Conservation (phyloP, 1,284 basidiomycete genomes). For the Psilocybe mexicana region DNA sequence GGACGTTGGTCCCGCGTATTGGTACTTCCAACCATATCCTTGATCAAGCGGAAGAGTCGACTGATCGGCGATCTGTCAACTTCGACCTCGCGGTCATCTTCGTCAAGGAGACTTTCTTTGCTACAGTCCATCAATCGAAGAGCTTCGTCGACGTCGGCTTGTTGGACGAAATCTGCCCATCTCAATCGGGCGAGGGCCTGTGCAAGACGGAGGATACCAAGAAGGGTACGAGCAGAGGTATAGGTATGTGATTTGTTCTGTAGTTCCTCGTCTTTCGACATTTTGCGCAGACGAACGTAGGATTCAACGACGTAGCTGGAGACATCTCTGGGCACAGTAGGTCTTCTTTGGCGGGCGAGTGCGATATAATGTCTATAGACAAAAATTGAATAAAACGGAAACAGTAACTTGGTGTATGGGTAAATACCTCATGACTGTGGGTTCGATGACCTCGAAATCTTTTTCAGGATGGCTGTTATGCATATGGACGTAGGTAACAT, state of each 20-base stretch:
- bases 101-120: slow-evolving; percentile 87
- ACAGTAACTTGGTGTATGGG: neutral
- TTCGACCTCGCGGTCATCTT: slow-evolving; percentile 67
- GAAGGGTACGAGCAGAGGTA: slow-evolving; percentile 94
- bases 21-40: slow-evolving; percentile 68
- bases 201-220: slow-evolving; percentile 91
- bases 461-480: slow-evolving; percentile 86
- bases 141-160: slow-evolving; percentile 95
- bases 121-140: slow-evolving; percentile 95
- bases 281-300: slow-evolving; percentile 93
- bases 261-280: slow-evolving; percentile 89
- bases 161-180: slow-evolving; percentile 78
- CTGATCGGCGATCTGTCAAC: slow-evolving; percentile 78
- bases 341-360: slow-evolving; percentile 85
- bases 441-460: slow-evolving; percentile 83
- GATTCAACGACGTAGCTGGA: slow-evolving; percentile 94
- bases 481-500: slow-evolving; percentile 99
- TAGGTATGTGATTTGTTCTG: slow-evolving; percentile 91
- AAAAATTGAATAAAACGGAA: slow-evolving; percentile 4
- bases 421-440: slow-evolving; percentile 81
- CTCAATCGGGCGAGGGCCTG: slow-evolving; percentile 94
- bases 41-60: slow-evolving; percentile 89
- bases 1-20: slow-evolving; percentile 38
- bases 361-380: slow-evolving; percentile 89
- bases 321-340: slow-evolving; percentile 83